phyloP scores from a whole-genome alignment of 1,284 basidiomycete species.

The Caloboletus inedulis region DNA sequence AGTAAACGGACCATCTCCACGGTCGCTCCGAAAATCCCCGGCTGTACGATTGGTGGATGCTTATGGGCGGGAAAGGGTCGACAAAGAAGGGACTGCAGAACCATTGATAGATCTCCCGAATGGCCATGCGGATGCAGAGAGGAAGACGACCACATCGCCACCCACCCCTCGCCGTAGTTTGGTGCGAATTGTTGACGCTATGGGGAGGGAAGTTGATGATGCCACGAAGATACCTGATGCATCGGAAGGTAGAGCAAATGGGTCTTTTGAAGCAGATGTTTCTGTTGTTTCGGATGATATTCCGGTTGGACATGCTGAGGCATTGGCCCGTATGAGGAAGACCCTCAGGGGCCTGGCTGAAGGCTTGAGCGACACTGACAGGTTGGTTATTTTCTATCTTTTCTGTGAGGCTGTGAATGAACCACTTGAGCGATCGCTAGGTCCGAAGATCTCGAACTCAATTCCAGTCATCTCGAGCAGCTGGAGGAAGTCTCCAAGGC shows the following conservation, averaged over 20 bases:
- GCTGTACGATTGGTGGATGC: conserved; percentile 59
- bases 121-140: conserved; percentile 17
- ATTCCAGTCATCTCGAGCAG: conserved; percentile 46
- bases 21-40: conserved; percentile 43
- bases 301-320: conserved; percentile 46
- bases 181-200: conserved; percentile 63
- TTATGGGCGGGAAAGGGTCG: conserved; percentile 45
- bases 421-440: conserved; percentile 25
- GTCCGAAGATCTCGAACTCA: conserved; percentile 35
- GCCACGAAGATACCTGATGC: conserved; percentile 29
- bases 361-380: conserved; percentile 53
- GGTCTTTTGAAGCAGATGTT: conserved; percentile 28
- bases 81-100: conserved; percentile 6
- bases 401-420: conserved; percentile 9
- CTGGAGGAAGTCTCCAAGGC: conserved; percentile 53
- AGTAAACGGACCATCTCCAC: conserved; percentile 32
- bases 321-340: conserved; percentile 52
- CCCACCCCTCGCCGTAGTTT: conserved; percentile 39
- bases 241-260: conserved; percentile 14
- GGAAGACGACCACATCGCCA: conserved; percentile 10
- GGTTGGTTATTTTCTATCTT: conserved; percentile 36
- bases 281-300: conserved; percentile 26
- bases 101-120: conserved; percentile 2
- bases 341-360: conserved; percentile 54
- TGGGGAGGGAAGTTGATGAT: conserved; percentile 56